Percentiles rank a stretch among this genome's conserved stretches.
These are phyloP conservation scores for Coemansia sp. DNA, from an alignment of 192 early-diverging fungal genomes.

Conservation along the genomic window DNA sequence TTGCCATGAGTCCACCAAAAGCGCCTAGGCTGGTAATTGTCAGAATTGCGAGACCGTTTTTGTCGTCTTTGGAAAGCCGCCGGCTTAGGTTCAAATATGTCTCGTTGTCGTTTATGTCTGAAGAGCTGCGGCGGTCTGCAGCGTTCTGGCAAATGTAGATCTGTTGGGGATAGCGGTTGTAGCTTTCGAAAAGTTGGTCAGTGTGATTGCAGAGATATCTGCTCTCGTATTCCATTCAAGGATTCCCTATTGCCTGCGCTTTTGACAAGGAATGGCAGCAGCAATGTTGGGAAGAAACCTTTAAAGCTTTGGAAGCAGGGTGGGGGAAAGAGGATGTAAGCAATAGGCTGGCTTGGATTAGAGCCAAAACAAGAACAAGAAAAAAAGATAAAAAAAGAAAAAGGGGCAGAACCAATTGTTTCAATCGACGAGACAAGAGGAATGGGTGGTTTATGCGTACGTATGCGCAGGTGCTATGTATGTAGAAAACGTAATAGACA, in stretches of 20 bases:
- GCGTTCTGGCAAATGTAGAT: not conserved
- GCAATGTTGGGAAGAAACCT: not conserved
- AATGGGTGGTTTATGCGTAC: not conserved
- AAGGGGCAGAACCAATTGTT: not conserved
- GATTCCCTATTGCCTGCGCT: not conserved
- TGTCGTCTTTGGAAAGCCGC: conserved; percentile 1
- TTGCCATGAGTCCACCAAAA: conserved; percentile 7
- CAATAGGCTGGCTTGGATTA: not conserved
- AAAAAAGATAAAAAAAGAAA: not conserved
- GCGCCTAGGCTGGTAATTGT: conserved; percentile 5
- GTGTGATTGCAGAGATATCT: not conserved
- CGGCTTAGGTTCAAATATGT: not conserved
- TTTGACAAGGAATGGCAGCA: not conserved
- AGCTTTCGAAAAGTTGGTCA: not conserved
- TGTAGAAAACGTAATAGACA: not conserved
- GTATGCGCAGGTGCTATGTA: not conserved
- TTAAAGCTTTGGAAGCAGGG: not conserved
- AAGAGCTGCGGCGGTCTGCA: not conserved
- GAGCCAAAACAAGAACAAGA: not conserved
- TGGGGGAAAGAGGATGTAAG: not conserved
- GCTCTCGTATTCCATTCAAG: conserved; percentile 6
- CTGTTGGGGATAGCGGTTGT: not conserved
- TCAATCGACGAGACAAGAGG: not conserved
- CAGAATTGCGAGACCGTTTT: not conserved
- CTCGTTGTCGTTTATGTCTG: not conserved